Percentiles rank a stretch among this genome's conserved stretches.
Evolutionary conservation across 139 green algal genomes (phyloP).

Genomic region (Coccomyxa sp.): DNA sequence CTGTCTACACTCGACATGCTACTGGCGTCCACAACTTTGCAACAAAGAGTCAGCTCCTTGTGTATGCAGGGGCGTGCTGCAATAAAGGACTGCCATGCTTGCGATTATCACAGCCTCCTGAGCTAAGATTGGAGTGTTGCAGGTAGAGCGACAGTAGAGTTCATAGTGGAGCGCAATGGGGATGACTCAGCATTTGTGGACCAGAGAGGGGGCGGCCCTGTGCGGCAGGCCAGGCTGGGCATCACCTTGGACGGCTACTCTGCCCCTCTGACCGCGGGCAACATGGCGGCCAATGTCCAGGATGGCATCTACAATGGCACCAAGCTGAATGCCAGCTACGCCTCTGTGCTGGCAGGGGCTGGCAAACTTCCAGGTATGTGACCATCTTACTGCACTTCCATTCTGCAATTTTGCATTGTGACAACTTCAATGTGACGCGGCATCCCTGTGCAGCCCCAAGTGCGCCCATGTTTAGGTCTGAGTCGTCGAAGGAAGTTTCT

Average conservation of each 20-base stretch:
- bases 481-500: background rate
- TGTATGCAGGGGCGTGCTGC: no score
- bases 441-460: background rate
- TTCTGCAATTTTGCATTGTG: background rate
- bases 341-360: constrained; percentile 16
- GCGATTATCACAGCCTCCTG: background rate
- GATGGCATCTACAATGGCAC: constrained; percentile 55
- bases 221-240: background rate
- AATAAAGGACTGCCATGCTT: background rate
- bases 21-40: background rate
- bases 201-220: constrained; percentile 16
- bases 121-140: background rate
- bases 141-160: constrained; percentile 39
- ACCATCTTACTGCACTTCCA: background rate
- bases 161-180: constrained; percentile 49
- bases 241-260: constrained; percentile 74
- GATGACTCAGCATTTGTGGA: constrained; percentile 36
- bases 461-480: background rate
- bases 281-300: constrained; percentile 71
- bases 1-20: background rate
- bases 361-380: constrained; percentile 10
- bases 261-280: constrained; percentile 71
- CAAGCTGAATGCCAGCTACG: constrained; percentile 22
- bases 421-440: background rate
- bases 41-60: background rate